phyloP scores from a whole-genome alignment of 106 monocot species.

The Dendrobium chrysotoxum region DNA sequence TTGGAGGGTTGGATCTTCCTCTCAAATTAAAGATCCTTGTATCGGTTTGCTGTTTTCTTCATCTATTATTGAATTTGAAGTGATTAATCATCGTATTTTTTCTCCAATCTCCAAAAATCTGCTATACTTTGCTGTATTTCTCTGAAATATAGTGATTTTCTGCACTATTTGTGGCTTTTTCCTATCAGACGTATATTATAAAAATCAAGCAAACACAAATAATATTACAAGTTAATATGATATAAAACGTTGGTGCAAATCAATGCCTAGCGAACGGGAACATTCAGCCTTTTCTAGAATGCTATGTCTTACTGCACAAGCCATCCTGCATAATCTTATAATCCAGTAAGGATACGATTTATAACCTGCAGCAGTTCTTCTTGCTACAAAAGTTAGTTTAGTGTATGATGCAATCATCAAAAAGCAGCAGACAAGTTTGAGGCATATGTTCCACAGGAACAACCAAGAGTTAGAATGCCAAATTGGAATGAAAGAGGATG shows the following conservation, averaged over 20 bases:
- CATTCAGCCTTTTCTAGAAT: not conserved
- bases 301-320: not conserved
- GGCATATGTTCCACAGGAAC: not conserved
- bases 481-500: not conserved
- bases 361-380: not conserved
- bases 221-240: not conserved
- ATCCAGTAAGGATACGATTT: not conserved
- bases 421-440: not conserved
- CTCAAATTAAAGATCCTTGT: too few species aligned
- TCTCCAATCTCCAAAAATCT: too few species aligned
- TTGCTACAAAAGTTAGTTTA: not conserved
- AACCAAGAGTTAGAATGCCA: not conserved
- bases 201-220: not conserved
- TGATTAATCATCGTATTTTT: too few species aligned
- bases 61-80: too few species aligned
- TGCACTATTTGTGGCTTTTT: too few species aligned
- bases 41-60: too few species aligned
- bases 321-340: not conserved
- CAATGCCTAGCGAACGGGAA: not conserved
- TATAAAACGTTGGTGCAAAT: not conserved
- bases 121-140: too few species aligned
- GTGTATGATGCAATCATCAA: not conserved
- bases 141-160: too few species aligned
- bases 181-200: not conserved
- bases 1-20: too few species aligned